These are phyloP conservation scores for Nakaseomyces sp. DNA, from an alignment of 1,139 yeast genomes.

Conservation along the genomic window DNA sequence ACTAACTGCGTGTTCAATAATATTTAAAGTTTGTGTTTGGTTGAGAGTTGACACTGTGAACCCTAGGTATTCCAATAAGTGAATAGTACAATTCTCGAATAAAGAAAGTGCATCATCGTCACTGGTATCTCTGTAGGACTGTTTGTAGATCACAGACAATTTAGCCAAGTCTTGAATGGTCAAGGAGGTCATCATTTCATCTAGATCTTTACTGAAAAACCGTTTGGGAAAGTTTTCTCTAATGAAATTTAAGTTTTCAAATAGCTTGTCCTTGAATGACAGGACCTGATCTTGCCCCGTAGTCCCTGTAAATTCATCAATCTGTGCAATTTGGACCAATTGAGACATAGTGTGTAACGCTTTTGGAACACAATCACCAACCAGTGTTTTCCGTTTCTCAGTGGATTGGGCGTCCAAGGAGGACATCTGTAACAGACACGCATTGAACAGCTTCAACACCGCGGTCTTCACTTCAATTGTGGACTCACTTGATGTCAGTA, in stretches of 20 bases:
- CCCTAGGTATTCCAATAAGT: conserved; percentile 28
- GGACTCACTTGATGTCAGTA: conserved; percentile 33
- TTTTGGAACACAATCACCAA: conserved; percentile 12
- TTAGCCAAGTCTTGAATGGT: conserved; percentile 20
- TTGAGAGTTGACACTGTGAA: conserved; percentile 8
- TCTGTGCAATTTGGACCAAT: conserved; percentile 13
- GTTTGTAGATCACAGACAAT: conserved; percentile 6
- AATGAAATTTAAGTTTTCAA: conserved; percentile 25
- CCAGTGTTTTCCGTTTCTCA: conserved; percentile 15
- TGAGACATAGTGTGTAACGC: conserved; percentile 13
- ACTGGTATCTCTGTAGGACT: not conserved
- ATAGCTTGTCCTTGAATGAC: conserved; percentile 21
- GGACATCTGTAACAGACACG: conserved; percentile 45
- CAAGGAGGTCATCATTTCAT: conserved; percentile 12
- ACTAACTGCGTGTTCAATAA: conserved; percentile 13
- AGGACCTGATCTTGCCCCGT: conserved; percentile 7
- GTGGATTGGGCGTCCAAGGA: conserved; percentile 40
- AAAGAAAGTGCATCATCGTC: conserved; percentile 13
- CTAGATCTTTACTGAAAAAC: conserved; percentile 16
- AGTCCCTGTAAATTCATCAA: conserved; percentile 1
- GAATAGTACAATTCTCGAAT: conserved; percentile 30
- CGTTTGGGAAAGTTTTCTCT: conserved; percentile 31
- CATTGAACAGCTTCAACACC: conserved; percentile 45
- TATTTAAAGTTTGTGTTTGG: conserved; percentile 9
- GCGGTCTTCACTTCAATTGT: conserved; percentile 39